Evolutionary conservation across 306 rosid species (phyloP), one percentile per base, ranked within the genome.

Genomic region (Morella rubra): DNA sequence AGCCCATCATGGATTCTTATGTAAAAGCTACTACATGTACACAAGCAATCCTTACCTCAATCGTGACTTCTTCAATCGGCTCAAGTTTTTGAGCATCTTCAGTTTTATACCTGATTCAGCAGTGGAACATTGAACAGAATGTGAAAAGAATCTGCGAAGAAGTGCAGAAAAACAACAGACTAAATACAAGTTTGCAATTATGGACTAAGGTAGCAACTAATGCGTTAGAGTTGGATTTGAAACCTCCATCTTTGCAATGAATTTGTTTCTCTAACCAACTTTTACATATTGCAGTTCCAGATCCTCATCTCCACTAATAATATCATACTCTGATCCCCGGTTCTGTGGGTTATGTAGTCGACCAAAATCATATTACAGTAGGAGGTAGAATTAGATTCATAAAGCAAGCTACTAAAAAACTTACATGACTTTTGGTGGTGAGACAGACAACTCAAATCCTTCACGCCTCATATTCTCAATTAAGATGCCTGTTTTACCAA

Each of bases 381-480:
- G 16, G 50, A 46, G 79, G 53, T 69, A 62, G 16, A 66, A 70
- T 11, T 45, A 71, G n/a, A 69, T 15, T 50, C 44, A 74, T 69
- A 72, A 49, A 24, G 69, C 59, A 45, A 61, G 72, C 75, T 67
- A 69, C 76, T 68, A 42, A 11, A 59, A 76, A 83, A 91, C 96
- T 91, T 89, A 95, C 99, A 95, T 92, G 82, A 95, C 99, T 91
- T 87, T 95, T 59, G 97, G 99, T 9, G 99, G 99, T 61, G 99
- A 95, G 49, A 95, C 91, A 41, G 99, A 95, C 70, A 92, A 79
- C 83, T 95, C 99, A 41, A 95, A 95, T 77, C 97, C 99, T 80
- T 95, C 99, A 46, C 97, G 99, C 79, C 99, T 88, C 99, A 95
- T 95, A 81, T 95, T 95, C 91, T 95, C 97, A 64, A 95, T 95